Evolutionary conservation across 169 alveolate genomes (phyloP).

Genomic region (Miamiensis avidus): DNA sequence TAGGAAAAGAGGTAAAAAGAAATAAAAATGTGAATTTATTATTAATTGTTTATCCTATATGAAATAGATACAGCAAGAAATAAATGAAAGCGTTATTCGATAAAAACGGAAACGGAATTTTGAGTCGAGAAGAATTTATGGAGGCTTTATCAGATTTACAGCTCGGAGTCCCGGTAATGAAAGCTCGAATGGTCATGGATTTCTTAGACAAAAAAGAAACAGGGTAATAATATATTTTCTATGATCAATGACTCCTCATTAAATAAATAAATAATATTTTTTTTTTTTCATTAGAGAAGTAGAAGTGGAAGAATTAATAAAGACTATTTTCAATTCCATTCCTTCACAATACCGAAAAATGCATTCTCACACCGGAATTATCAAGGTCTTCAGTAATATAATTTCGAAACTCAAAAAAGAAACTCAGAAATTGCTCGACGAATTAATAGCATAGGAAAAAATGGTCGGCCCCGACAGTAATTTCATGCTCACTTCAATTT

Average conservation of each 20-base stretch:
- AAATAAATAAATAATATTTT: too few species aligned
- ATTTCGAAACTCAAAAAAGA: conserved; percentile 8
- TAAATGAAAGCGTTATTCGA: conserved; percentile 18
- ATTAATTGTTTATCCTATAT: not conserved
- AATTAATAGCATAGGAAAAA: conserved; percentile 14
- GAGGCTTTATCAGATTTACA: conserved; percentile 6
- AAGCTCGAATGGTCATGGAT: conserved; percentile 11
- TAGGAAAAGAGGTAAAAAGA: conserved; percentile 11
- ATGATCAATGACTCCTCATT: too few species aligned
- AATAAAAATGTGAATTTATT: not conserved
- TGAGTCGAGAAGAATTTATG: conserved; percentile 15
- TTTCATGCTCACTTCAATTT: not conserved
- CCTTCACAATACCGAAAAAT: conserved; percentile 13
- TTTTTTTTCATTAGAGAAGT: not conserved
- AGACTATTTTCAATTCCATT: conserved; percentile 3
- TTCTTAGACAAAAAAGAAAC: conserved; percentile 14
- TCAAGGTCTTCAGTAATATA: conserved; percentile 7
- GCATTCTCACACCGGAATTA: conserved; percentile 8
- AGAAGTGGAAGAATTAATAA: not conserved
- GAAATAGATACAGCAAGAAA: conserved; percentile 8
- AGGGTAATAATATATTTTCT: not conserved
- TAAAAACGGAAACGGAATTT: conserved; percentile 24
- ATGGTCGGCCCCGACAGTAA: conserved; percentile 7
- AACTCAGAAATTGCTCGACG: conserved; percentile 3
- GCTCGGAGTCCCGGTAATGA: not conserved